Conservation (phyloP, 1,139 yeast species). For the Arxiozyma heterogenica region DNA sequence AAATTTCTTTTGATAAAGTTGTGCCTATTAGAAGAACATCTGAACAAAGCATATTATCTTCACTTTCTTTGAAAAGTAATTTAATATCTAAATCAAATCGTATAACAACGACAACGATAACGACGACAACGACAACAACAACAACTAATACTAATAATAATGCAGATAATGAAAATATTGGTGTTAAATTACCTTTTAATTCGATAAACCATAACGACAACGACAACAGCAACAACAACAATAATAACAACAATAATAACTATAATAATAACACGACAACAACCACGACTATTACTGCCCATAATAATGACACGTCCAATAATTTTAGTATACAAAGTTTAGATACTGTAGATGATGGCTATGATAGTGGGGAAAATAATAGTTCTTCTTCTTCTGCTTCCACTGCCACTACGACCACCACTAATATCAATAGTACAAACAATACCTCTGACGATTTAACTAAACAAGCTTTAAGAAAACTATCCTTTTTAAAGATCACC, state of each 20-base stretch:
- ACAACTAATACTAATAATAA: conserved; percentile 2
- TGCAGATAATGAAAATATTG: conserved; percentile 21
- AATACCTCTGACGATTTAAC: conserved; percentile 25
- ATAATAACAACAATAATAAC: conserved; percentile 2
- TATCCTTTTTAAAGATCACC: conserved; percentile 25
- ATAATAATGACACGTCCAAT: background rate
- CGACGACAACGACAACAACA: background rate
- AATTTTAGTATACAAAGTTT: background rate
- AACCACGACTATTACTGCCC: background rate
- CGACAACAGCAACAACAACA: conserved; percentile 8
- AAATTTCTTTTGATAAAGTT: conserved; percentile 19
- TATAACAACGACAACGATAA: background rate
- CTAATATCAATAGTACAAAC: background rate
- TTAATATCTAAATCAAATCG: background rate
- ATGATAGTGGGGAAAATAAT: conserved; percentile 5
- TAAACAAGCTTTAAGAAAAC: conserved; percentile 32
- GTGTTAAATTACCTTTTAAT: conserved; percentile 28
- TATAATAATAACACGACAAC: conserved; percentile 8
- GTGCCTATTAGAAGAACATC: conserved; percentile 48
- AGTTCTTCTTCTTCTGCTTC: background rate
- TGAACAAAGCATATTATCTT: conserved; percentile 56
- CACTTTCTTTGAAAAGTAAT: conserved; percentile 41
- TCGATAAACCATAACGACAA: background rate
- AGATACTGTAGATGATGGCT: background rate
- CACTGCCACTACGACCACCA: no score